Conservation (phyloP, 352 stramenopile species). For the Phytophthora kernoviae region DNA sequence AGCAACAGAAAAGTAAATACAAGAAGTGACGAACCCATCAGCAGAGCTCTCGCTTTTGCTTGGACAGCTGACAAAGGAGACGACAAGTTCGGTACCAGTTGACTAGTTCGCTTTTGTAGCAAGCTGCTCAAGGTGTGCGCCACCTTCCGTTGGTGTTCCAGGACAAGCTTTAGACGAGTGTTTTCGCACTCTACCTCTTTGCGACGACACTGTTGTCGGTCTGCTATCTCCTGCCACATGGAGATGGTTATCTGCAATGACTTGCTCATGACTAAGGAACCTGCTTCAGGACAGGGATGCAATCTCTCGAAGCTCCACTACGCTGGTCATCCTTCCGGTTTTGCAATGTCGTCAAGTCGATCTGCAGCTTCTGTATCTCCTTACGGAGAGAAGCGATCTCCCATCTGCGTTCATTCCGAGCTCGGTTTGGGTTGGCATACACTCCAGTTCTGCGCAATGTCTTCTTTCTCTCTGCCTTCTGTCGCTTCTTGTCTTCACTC, state of each 20-base stretch:
- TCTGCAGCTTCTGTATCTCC: constrained; percentile 37
- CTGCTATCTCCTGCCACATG: constrained; percentile 33
- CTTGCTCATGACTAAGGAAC: neutral
- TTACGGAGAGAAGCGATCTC: constrained; percentile 40
- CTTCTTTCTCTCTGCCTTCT: constrained; percentile 9
- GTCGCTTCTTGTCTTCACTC: neutral
- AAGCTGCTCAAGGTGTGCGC: constrained; percentile 31
- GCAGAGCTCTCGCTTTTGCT: neutral
- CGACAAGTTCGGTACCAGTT: constrained; percentile 8
- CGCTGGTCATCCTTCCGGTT: neutral
- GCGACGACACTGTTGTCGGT: constrained; percentile 15
- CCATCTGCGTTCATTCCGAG: constrained; percentile 25
- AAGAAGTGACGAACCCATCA: constrained; percentile 12
- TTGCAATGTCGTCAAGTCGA: constrained; percentile 27
- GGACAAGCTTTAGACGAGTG: constrained; percentile 25
- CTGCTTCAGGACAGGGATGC: too few species aligned
- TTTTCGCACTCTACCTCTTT: constrained; percentile 25
- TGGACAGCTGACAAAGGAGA: too few species aligned
- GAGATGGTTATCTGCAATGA: neutral
- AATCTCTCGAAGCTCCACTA: neutral
- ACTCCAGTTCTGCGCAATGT: constrained; percentile 7
- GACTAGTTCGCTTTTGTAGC: constrained; percentile 22
- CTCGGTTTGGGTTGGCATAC: constrained; percentile 33
- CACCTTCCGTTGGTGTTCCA: constrained; percentile 44
- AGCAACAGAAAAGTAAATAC: neutral